Evolutionary conservation across 495 filamentous ascomycete species (phyloP).

Genomic region (Lophiotrema nucula): DNA sequence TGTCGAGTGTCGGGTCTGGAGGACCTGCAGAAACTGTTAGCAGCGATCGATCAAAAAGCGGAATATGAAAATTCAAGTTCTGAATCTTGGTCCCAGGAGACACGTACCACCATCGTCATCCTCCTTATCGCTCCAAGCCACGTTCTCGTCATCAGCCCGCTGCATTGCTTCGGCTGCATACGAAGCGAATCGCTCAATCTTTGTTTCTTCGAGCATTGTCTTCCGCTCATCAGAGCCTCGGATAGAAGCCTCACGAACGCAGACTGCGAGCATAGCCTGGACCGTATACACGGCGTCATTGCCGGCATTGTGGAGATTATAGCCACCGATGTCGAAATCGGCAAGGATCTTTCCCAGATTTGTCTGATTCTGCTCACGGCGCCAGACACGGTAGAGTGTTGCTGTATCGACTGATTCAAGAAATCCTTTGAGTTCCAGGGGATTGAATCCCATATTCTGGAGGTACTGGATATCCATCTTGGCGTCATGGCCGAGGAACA

Average conservation of each 20-base stretch:
- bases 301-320: conserved; percentile 84
- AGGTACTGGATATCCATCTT: conserved; percentile 66
- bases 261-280: conserved; percentile 67
- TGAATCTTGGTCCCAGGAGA: too few species aligned
- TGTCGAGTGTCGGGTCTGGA: too few species aligned
- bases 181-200: conserved; percentile 12
- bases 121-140: conserved; percentile 29
- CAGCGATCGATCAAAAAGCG: too few species aligned
- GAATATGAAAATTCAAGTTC: too few species aligned
- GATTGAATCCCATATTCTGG: conserved; percentile 56
- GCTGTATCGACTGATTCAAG: conserved; percentile 70
- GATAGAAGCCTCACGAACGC: conserved; percentile 30
- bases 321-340: conserved; percentile 59
- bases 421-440: conserved; percentile 51
- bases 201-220: conserved; percentile 12
- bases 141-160: conserved; percentile 17
- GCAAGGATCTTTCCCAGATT: conserved; percentile 61
- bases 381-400: conserved; percentile 60
- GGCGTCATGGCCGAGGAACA: conserved; percentile 79
- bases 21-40: too few species aligned
- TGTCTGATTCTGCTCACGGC: conserved; percentile 48
- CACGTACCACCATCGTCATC: conserved; percentile 21
- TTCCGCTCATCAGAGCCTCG: conserved; percentile 8
- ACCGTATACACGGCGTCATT: conserved; percentile 90
- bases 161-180: conserved; percentile 16